Percentiles rank a stretch among this genome's conserved stretches.
These are phyloP conservation scores for Globisporangium sylvaticum DNA, from an alignment of 352 stramenopile genomes.

Conservation along the genomic window DNA sequence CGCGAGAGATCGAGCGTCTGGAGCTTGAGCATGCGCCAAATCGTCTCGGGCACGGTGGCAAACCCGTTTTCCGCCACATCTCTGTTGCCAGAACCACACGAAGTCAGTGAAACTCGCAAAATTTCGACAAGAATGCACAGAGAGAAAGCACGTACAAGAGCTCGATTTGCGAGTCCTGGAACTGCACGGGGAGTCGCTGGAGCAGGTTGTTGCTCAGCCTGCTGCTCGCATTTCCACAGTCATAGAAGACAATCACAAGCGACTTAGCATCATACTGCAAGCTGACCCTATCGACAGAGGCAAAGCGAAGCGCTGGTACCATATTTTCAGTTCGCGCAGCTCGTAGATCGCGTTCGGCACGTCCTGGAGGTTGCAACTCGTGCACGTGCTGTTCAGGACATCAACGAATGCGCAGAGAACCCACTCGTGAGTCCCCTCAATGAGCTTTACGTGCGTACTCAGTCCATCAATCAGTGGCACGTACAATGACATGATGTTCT, in stretches of 20 bases:
- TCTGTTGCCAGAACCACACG: conserved; percentile 6
- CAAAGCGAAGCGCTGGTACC: conserved; percentile 13
- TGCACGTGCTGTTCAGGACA: conserved; percentile 26
- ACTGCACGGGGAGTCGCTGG: conserved; percentile 28
- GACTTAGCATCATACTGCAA: too few relatives aligned
- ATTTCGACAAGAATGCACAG: neutral
- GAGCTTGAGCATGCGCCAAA: conserved; percentile 32
- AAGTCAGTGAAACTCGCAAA: neutral
- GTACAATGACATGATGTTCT: conserved; percentile 20
- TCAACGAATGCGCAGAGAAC: too few relatives aligned
- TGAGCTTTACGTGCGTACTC: too few relatives aligned
- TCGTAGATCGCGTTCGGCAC: conserved; percentile 31
- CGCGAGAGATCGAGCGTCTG: conserved; percentile 23
- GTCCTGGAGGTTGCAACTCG: conserved; percentile 32
- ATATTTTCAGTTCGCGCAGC: conserved; percentile 22
- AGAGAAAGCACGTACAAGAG: conserved; percentile 25
- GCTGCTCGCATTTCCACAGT: conserved; percentile 10
- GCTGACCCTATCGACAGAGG: neutral
- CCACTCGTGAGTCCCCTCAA: too few relatives aligned
- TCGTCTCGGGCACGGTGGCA: conserved; percentile 13
- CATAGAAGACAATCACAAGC: neutral
- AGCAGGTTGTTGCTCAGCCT: conserved; percentile 23
- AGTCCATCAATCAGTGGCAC: too few relatives aligned
- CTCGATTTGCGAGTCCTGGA: conserved; percentile 27
- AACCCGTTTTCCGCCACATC: conserved; percentile 32